Conservation (phyloP, 2,329 filamentous ascomycete species). For the Lasiodiplodia hormozganensis region DNA sequence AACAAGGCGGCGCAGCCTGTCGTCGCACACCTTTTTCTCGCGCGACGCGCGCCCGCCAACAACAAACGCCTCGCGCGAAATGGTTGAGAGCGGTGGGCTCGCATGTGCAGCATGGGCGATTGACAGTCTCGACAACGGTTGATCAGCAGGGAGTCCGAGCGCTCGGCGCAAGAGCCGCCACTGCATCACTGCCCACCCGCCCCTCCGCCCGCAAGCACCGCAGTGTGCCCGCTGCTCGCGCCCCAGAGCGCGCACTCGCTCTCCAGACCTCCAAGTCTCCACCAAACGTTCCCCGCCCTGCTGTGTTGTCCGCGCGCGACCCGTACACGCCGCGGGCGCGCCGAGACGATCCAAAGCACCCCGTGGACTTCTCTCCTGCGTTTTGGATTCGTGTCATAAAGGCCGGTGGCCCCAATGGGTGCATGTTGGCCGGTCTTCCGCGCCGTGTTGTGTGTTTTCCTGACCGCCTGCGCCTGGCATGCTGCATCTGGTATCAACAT, state of each 20-base stretch:
- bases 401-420: neutral
- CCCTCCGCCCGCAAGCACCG: constrained; percentile 15
- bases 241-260: constrained; percentile 17
- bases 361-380: neutral
- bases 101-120: constrained; percentile 18
- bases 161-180: constrained; percentile 17
- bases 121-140: constrained; percentile 7
- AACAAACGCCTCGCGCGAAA: constrained; percentile 1
- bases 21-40: constrained; percentile 12
- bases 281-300: constrained; percentile 19
- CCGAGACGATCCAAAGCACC: constrained; percentile 18
- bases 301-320: constrained; percentile 26
- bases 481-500: neutral
- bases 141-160: constrained; percentile 26
- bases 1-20: neutral
- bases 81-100: constrained; percentile 23
- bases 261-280: constrained; percentile 23
- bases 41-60: constrained; percentile 2
- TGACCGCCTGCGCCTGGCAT: neutral
- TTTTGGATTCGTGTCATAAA: constrained; percentile 13
- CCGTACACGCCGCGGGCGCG: constrained; percentile 20
- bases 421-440: constrained; percentile 2
- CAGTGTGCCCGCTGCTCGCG: constrained; percentile 7
- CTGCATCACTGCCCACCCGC: constrained; percentile 18
- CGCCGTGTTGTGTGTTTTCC: neutral